These are phyloP conservation scores for Bassia scoparia DNA, from an alignment of 148 eudicot genomes.

Conservation along the genomic window DNA sequence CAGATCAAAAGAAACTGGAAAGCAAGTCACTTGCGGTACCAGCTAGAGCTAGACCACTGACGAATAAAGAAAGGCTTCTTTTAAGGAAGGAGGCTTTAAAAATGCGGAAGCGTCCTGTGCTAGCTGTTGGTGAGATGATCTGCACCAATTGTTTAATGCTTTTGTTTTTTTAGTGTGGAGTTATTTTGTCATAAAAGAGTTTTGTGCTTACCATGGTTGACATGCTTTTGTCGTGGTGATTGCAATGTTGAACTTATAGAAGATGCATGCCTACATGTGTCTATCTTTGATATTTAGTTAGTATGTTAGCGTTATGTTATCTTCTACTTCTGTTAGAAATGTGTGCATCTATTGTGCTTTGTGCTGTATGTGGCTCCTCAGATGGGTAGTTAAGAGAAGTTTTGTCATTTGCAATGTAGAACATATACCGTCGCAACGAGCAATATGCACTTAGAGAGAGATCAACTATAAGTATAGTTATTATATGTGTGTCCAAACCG, in stretches of 20 bases:
- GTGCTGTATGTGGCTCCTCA: neutral
- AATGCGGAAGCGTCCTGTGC: slow-evolving; percentile 64
- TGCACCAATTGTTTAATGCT: neutral
- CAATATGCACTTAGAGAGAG: neutral
- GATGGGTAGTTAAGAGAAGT: neutral
- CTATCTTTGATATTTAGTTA: neutral
- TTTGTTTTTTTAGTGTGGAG: neutral
- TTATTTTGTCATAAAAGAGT: neutral
- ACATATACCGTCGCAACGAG: neutral
- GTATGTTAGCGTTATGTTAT: too few relatives aligned
- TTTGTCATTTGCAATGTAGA: neutral
- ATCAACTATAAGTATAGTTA: too few relatives aligned
- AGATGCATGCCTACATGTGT: neutral
- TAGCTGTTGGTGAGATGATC: slow-evolving; percentile 71
- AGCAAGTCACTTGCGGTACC: slow-evolving; percentile 23
- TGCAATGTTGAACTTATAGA: neutral
- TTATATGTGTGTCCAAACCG: too few relatives aligned
- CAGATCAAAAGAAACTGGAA: slow-evolving; percentile 22
- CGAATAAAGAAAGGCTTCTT: slow-evolving; percentile 87
- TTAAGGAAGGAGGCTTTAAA: slow-evolving; percentile 80
- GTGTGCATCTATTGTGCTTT: neutral
- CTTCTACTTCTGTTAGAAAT: neutral
- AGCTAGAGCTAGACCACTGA: slow-evolving; percentile 49
- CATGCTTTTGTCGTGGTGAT: neutral
- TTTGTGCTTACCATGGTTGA: neutral